Conservation (phyloP, 257 asterid species). For the Anisodus tanguticus region DNA sequence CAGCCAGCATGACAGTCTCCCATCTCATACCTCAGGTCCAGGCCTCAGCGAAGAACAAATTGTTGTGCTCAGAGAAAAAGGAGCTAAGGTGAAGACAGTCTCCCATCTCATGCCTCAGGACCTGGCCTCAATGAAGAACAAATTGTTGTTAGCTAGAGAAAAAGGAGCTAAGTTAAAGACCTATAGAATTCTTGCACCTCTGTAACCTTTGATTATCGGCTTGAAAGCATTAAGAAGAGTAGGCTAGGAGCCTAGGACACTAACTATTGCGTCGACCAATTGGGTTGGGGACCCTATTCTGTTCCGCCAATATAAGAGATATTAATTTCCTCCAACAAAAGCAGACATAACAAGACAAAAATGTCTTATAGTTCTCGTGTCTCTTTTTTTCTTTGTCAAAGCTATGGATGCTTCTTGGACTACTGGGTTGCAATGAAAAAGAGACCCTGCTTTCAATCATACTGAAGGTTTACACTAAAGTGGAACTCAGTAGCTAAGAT, state of each 20-base stretch:
- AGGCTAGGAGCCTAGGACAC: background rate
- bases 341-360: conserved; percentile 5
- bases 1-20: conserved; percentile 19
- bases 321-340: conserved; percentile 6
- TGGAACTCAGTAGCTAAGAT: background rate
- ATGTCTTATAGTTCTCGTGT: background rate
- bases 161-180: background rate
- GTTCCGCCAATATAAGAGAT: background rate
- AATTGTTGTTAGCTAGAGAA: background rate
- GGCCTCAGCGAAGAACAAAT: background rate
- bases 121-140: conserved; percentile 14
- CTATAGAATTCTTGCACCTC: background rate
- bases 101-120: conserved; percentile 26
- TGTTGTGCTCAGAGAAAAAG: background rate
- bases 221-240: conserved; percentile 24
- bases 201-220: background rate
- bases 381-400: conserved; percentile 17
- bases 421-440: background rate
- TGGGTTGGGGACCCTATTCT: background rate
- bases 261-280: background rate
- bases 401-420: conserved; percentile 20
- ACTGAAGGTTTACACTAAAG: background rate
- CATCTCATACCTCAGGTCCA: conserved; percentile 18
- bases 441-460: background rate
- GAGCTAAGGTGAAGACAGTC: background rate